These are phyloP conservation scores for Pulveroboletus sp. DNA, from an alignment of 768 basidiomycete species.

Conservation along the genomic window DNA sequence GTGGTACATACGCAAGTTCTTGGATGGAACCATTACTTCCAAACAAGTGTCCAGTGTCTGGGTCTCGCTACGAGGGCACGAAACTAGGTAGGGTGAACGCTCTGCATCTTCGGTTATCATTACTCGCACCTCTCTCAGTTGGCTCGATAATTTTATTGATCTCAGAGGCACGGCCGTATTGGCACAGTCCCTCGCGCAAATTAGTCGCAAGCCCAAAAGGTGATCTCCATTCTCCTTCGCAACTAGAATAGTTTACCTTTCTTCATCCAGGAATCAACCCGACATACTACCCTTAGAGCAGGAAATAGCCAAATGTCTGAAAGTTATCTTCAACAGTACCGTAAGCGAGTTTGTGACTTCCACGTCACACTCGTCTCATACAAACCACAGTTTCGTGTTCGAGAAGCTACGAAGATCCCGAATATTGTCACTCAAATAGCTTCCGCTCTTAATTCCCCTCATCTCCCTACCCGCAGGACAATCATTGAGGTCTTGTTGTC, in stretches of 20 bases:
- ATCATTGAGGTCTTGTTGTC: slow-evolving; percentile 79
- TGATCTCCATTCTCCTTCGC: slow-evolving; percentile 26
- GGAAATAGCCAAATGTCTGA: slow-evolving; percentile 86
- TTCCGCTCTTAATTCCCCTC: slow-evolving; percentile 77
- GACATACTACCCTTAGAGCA: slow-evolving; percentile 76
- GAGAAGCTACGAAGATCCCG: slow-evolving; percentile 71
- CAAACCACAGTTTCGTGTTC: slow-evolving; percentile 52
- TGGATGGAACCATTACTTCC: slow-evolving; percentile 80
- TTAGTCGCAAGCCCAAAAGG: slow-evolving; percentile 74
- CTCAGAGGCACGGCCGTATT: slow-evolving; percentile 85
- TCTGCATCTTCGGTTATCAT: background rate
- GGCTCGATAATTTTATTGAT: slow-evolving; percentile 74
- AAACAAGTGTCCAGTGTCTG: slow-evolving; percentile 76
- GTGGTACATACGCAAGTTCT: slow-evolving; percentile 90
- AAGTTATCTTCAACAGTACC: slow-evolving; percentile 69
- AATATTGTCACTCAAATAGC: slow-evolving; percentile 76
- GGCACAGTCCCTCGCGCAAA: slow-evolving; percentile 70
- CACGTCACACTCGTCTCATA: slow-evolving; percentile 6
- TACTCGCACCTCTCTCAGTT: slow-evolving; percentile 44
- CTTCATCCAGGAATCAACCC: slow-evolving; percentile 26
- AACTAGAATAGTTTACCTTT: background rate
- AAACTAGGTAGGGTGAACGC: slow-evolving; percentile 58
- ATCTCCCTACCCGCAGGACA: slow-evolving; percentile 73
- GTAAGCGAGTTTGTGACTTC: slow-evolving; percentile 35
- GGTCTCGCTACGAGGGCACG: slow-evolving; percentile 77